These are phyloP conservation scores for Taiozyma sp. DNA, from an alignment of 1,139 yeast species.

Conservation along the genomic window DNA sequence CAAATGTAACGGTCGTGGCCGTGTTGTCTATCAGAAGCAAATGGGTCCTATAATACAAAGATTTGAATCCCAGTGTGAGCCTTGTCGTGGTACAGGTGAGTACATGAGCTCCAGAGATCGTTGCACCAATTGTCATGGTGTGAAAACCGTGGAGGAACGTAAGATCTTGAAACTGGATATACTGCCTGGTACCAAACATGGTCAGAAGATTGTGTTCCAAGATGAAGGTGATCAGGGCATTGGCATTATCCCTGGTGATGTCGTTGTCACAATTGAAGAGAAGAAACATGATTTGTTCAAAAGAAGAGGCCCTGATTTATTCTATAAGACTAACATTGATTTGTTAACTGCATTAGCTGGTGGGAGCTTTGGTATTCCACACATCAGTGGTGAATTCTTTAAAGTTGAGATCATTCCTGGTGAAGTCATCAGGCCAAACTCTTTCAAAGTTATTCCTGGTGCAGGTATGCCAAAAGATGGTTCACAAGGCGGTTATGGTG, in stretches of 20 bases:
- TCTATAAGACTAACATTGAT: constrained; percentile 42
- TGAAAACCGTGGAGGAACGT: constrained; percentile 36
- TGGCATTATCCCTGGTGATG: constrained; percentile 61
- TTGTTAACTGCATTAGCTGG: constrained; percentile 52
- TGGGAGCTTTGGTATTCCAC: constrained; percentile 40
- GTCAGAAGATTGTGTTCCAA: constrained; percentile 45
- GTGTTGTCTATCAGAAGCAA: constrained; percentile 23
- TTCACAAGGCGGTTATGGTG: constrained; percentile 36
- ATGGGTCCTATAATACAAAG: constrained; percentile 28
- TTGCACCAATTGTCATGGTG: constrained; percentile 40
- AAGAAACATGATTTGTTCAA: constrained; percentile 37
- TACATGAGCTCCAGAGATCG: constrained; percentile 28
- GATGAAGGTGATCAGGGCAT: constrained; percentile 65
- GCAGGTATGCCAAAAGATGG: constrained; percentile 61
- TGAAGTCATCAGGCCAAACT: constrained; percentile 42
- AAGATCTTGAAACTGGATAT: constrained; percentile 48
- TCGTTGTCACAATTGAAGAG: constrained; percentile 41
- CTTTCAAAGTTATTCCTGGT: constrained; percentile 44
- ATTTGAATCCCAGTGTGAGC: constrained; percentile 29
- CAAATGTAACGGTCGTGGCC: constrained; percentile 38
- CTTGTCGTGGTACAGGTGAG: constrained; percentile 36
- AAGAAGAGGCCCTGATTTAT: constrained; percentile 46
- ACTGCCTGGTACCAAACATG: constrained; percentile 48
- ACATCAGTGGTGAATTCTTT: constrained; percentile 43
- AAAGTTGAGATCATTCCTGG: constrained; percentile 39